Base-by-base conservation (phyloP, 352 stramenopile species). In the Phytophthora hybrid region DNA sequence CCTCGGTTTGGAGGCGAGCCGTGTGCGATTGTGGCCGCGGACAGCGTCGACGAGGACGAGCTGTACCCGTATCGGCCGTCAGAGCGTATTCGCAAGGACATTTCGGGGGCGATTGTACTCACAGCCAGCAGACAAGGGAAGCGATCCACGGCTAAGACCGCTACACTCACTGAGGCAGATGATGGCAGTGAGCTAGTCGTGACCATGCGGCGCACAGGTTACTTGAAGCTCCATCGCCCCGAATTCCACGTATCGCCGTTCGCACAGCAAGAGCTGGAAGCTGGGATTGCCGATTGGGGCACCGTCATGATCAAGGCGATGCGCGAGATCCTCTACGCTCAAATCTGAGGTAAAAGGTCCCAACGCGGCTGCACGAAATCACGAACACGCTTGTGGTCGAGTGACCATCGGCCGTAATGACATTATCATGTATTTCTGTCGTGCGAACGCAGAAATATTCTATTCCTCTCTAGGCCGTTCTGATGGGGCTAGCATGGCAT, bases 41-140 rank as follows among this genome's bases (percentile, higher is more conserved):
- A 85, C 39, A 82, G 63, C 60, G 69, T 80, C 6, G 69, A 85
- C 11, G 58, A 77, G 32, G 70, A 77, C 54, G 70, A 77, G 7
- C 29, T 73, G 4, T 73, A 77, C n/a, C 76, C 79, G 19, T 85
- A 80, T 29, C 29, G 16, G 8, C 10, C 63, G 7, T 53, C 65
- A 0, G 64, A 73, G 13, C 52, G 51, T 7, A 26, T 83, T 31
- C 79, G 79, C 26, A 81, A 81, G 41, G 79, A 85, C 53, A 74
- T 81, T 31, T 74, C 69, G 1, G 77, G 73, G 0, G 66, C 49
- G 18, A 65, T 83, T 18, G 54, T 80, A 6, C 32, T 85, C 32
- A 81, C 75, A 29, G 69, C 58, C 9, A 66, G 63, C 53, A 68
- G 39, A 8, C 46, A 66, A n/a, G 56, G 61, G 64, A 58, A 59